A percentile compares a stretch with the other conserved stretches of the same genome.
Conservation (phyloP, 768 basidiomycete species). For the Dentipellis fragilis region DNA sequence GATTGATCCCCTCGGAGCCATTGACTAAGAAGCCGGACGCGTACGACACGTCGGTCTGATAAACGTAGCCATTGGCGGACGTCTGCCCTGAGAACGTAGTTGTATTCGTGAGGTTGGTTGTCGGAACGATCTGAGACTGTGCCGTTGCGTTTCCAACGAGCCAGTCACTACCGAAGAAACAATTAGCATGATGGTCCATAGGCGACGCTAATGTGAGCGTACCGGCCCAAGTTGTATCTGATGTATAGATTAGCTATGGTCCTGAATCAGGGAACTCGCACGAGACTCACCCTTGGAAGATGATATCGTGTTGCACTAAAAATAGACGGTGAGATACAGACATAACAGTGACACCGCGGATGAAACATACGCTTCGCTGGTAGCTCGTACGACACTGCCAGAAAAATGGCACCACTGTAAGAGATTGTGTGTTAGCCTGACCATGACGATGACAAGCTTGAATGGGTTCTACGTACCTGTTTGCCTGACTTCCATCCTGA, state of each 20-base stretch:
- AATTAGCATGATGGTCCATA: neutral
- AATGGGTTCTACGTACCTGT: slow-evolving; percentile 35
- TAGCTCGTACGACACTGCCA: slow-evolving; percentile 67
- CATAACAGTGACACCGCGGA: neutral
- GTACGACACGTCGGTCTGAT: slow-evolving; percentile 60
- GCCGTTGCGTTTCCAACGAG: slow-evolving; percentile 77
- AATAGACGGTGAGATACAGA: neutral
- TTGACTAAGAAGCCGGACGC: slow-evolving; percentile 63
- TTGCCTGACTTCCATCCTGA: slow-evolving; percentile 54
- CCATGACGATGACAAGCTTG: neutral
- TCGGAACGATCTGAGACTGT: slow-evolving; percentile 30
- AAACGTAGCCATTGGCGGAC: slow-evolving; percentile 58
- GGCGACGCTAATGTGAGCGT: slow-evolving; percentile 8
- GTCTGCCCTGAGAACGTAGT: slow-evolving; percentile 57
- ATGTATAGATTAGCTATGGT: neutral
- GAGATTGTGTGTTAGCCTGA: neutral
- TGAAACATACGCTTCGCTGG: slow-evolving; percentile 44
- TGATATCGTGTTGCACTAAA: slow-evolving; percentile 57
- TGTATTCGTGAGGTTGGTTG: slow-evolving; percentile 39
- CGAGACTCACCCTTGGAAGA: slow-evolving; percentile 49
- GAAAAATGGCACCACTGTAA: slow-evolving; percentile 58
- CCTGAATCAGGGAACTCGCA: neutral
- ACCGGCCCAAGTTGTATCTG: slow-evolving; percentile 71
- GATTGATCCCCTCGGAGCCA: slow-evolving; percentile 61
- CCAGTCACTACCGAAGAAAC: slow-evolving; percentile 46